Evolutionary conservation across 208 protist species (phyloP).

Genomic region (Plasmodiophora brassicae): DNA sequence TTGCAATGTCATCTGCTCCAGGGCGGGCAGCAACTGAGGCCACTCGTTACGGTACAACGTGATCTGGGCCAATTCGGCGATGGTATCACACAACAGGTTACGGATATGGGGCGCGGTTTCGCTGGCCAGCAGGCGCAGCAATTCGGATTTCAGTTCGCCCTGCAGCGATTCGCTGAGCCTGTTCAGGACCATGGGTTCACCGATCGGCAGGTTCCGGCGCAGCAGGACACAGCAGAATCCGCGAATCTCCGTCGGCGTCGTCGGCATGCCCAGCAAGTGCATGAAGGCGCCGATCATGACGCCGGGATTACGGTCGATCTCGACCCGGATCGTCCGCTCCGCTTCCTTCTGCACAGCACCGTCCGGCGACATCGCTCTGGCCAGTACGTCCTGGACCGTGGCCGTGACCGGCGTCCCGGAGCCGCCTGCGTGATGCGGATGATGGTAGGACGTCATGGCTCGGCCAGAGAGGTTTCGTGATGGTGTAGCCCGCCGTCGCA

Average conservation of each 20-base stretch:
- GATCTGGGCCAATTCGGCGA: conserved; percentile 33
- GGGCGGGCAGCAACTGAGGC: background rate
- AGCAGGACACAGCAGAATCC: too few relatives aligned
- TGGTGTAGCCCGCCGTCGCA: too few relatives aligned
- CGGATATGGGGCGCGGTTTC: conserved; percentile 29
- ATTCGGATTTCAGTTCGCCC: conserved; percentile 34
- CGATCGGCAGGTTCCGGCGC: background rate
- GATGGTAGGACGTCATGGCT: too few relatives aligned
- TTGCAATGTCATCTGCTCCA: conserved; percentile 30
- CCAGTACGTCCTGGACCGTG: background rate
- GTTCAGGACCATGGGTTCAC: conserved; percentile 29
- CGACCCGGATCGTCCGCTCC: background rate
- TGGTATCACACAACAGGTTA: conserved; percentile 41
- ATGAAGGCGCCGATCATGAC: background rate
- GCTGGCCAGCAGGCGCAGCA: background rate
- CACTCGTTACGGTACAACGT: background rate
- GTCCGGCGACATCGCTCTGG: background rate
- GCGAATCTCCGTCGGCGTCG: background rate
- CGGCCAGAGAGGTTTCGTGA: too few relatives aligned
- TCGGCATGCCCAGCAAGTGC: background rate
- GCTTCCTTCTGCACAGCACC: background rate
- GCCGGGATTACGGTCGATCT: conserved; percentile 11
- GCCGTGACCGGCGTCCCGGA: too few relatives aligned
- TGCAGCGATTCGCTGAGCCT: conserved; percentile 8
- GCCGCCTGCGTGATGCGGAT: too few relatives aligned